phyloP scores from a whole-genome alignment of 129 eudicot species.

The Lactuca saligna region DNA sequence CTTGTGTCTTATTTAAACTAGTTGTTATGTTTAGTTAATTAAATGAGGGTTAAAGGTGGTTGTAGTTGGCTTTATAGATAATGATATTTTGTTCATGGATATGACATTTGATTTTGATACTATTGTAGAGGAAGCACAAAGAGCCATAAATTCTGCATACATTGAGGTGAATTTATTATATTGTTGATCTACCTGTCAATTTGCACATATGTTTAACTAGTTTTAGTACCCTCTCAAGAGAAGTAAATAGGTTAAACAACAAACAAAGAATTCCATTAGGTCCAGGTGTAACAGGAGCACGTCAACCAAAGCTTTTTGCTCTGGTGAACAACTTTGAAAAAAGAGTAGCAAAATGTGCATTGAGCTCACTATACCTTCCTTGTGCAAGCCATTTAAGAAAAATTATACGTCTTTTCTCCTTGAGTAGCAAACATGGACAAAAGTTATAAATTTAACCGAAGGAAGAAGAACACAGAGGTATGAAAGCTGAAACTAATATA shows the following conservation, averaged over 20 bases:
- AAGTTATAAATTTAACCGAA: constrained; percentile 1
- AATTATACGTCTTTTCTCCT: constrained; percentile 56
- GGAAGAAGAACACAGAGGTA: background rate
- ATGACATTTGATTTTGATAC: too few relatives aligned
- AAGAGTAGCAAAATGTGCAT: constrained; percentile 53
- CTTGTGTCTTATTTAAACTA: too few relatives aligned
- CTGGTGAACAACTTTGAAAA: constrained; percentile 53
- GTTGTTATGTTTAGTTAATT: too few relatives aligned
- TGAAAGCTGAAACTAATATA: constrained; percentile 1
- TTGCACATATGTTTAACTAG: background rate
- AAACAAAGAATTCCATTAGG: constrained; percentile 59
- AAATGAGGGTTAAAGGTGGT: too few relatives aligned
- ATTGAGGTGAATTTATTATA: too few relatives aligned
- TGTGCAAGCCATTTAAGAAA: constrained; percentile 52
- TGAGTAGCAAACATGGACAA: constrained; percentile 23
- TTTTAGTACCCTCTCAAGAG: background rate
- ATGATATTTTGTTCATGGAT: too few relatives aligned
- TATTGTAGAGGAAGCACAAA: too few relatives aligned
- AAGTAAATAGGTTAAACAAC: background rate
- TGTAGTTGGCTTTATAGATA: too few relatives aligned
- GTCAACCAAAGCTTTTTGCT: constrained; percentile 54
- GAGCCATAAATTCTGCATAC: too few relatives aligned
- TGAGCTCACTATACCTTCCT: constrained; percentile 45
- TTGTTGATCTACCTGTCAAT: constrained; percentile 60
- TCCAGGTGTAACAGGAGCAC: constrained; percentile 61